Percentiles rank a stretch among this genome's conserved stretches.
phyloP scores from a whole-genome alignment of 1,139 yeast species.

The Arxiozyma heterogenica region DNA sequence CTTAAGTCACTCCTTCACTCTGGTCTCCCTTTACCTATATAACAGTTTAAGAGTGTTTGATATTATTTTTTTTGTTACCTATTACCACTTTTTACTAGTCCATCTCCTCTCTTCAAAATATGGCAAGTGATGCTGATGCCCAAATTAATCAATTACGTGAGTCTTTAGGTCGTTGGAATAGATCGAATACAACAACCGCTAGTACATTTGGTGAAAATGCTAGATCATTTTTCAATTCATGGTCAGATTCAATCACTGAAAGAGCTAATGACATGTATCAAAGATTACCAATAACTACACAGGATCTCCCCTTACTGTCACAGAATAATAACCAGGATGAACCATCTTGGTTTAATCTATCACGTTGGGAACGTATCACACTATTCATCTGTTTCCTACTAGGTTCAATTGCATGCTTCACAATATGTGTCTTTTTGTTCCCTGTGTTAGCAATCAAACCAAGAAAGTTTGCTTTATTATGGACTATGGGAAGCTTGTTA shows the following conservation, averaged over 20 bases:
- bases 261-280: constrained; percentile 40
- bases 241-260: constrained; percentile 35
- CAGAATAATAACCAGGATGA: constrained; percentile 27
- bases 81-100: background rate
- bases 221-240: constrained; percentile 32
- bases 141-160: constrained; percentile 27
- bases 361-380: constrained; percentile 70
- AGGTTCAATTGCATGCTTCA: constrained; percentile 73
- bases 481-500: constrained; percentile 86
- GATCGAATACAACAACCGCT: constrained; percentile 13
- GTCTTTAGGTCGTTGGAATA: constrained; percentile 34
- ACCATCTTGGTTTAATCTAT: constrained; percentile 50
- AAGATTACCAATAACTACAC: constrained; percentile 45
- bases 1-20: too few species aligned
- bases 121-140: constrained; percentile 6
- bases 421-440: constrained; percentile 69
- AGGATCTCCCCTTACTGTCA: constrained; percentile 35
- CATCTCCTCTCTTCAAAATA: background rate
- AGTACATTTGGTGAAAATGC: constrained; percentile 29
- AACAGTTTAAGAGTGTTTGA: too few species aligned
- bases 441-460: constrained; percentile 89
- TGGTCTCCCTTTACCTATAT: too few species aligned
- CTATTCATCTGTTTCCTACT: constrained; percentile 70
- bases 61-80: too few species aligned
- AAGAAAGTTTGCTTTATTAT: constrained; percentile 76